Base-by-base conservation (phyloP, 1,284 basidiomycete genomes). In the Austroboletus olivaceoglutinosus region DNA sequence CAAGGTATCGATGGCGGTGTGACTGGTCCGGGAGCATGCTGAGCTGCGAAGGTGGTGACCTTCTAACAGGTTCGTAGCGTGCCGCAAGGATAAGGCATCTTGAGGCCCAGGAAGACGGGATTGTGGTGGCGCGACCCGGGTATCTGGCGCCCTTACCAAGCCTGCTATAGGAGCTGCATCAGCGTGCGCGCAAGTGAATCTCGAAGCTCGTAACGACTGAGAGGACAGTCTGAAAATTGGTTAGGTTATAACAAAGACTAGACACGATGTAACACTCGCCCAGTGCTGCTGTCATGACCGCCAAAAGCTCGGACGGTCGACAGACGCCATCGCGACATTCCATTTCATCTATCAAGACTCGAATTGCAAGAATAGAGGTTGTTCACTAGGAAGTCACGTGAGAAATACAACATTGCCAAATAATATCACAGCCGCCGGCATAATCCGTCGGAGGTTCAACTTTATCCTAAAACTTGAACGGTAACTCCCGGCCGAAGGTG, bases 241-340 rank as follows among this genome's bases (percentile, higher is more conserved):
- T 55, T 33, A 43, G 39, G 31, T 47, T 39, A 11, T 1, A 36
- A 22, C 16, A 27, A 10, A 41, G 9, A 25, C 1, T 29, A 11
- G 29, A 40, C 1, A 41, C 2, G 19, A 10, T 2, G 8, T 8
- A 8, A 46, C 5, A 36, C 62, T 50, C 23, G 22, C 64, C 53
- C 54, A 36, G 48, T 3, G 38, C 23, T 42, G 30, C 45, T 59
- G 56, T 59, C 64, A 56, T 55, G 61, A 55, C 68, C 63, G 65
- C 65, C 68, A 61, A 57, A 48, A 37, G 58, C 57, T 63, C 67
- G 71, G 70, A 73, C 64, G 70, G 69, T 70, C 65, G 68, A 68
- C 67, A 70, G 57, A 59, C 64, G 58, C 61, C 77, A 77, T 78
- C 75, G 76, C 76, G 69, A 78, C 76, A 78, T 78, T 75, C 76